Evolutionary conservation across 116 monocot genomes (phyloP).

Genomic region (Cymodocea nodosa): DNA sequence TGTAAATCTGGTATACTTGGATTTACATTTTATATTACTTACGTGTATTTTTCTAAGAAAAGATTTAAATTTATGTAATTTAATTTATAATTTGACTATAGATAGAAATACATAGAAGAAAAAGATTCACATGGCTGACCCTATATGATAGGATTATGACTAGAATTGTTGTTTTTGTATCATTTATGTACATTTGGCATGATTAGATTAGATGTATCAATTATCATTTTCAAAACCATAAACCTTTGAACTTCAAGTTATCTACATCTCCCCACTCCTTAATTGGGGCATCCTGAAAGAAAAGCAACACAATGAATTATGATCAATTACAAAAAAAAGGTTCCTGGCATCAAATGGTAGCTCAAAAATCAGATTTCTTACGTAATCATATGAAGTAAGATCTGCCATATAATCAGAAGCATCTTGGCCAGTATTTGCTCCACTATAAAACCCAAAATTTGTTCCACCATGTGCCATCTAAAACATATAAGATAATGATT

Average conservation of each 20-base stretch:
- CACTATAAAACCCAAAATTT: constrained; percentile 90
- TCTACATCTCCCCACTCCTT: constrained; percentile 79
- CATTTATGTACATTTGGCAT: too few relatives aligned
- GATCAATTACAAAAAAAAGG: neutral
- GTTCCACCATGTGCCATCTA: constrained; percentile 99
- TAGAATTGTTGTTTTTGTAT: too few relatives aligned
- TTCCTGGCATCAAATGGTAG: neutral
- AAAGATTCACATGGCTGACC: too few relatives aligned
- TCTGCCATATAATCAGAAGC: constrained; percentile 82
- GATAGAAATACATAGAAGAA: too few relatives aligned
- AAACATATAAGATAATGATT: constrained; percentile 1
- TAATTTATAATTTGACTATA: too few relatives aligned
- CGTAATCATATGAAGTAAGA: constrained; percentile 98
- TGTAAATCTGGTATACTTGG: too few relatives aligned
- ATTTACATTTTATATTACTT: too few relatives aligned
- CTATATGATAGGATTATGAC: too few relatives aligned
- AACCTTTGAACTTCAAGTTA: constrained; percentile 82
- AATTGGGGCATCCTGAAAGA: constrained; percentile 87
- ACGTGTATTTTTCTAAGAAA: too few relatives aligned
- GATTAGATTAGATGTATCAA: neutral
- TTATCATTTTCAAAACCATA: constrained; percentile 3
- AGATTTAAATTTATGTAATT: too few relatives aligned
- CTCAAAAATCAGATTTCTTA: constrained; percentile 16
- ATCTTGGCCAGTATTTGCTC: constrained; percentile 80
- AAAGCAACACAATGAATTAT: neutral